Percentiles rank a stretch among this genome's conserved stretches.
phyloP scores from a whole-genome alignment of 345 rosid species.

The Citrus inodora region DNA sequence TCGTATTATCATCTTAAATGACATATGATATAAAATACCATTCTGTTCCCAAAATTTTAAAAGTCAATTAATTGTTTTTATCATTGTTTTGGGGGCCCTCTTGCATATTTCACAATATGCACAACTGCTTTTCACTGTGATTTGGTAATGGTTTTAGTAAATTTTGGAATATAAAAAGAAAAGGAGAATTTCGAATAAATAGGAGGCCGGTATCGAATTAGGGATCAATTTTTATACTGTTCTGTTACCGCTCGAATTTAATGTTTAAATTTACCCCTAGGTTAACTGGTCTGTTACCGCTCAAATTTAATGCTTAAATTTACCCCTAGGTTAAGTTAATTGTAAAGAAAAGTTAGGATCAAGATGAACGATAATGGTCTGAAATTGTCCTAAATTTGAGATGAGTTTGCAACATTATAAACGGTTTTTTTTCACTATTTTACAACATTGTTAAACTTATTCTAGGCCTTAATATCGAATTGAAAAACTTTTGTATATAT shows the following conservation, averaged over 20 bases:
- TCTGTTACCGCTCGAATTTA: background rate
- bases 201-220: background rate
- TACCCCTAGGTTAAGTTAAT: background rate
- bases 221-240: background rate
- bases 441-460: no score
- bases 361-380: no score
- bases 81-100: background rate
- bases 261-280: background rate
- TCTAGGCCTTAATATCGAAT: fast-evolving
- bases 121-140: background rate
- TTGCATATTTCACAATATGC: background rate
- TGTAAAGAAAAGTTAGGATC: background rate
- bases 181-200: background rate
- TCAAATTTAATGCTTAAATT: background rate
- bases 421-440: no score
- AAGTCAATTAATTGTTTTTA: constrained; percentile 4
- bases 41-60: background rate
- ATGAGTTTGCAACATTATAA: no score
- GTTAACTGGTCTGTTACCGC: background rate
- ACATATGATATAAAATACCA: background rate
- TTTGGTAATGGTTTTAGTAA: background rate
- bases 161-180: background rate
- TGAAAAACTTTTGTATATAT: no score
- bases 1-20: background rate
- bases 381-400: no score